Percentiles rank a stretch among this genome's conserved stretches.
Evolutionary conservation across 2,329 filamentous ascomycete species (phyloP).

Genomic region (Stachybotrys echinatus): DNA sequence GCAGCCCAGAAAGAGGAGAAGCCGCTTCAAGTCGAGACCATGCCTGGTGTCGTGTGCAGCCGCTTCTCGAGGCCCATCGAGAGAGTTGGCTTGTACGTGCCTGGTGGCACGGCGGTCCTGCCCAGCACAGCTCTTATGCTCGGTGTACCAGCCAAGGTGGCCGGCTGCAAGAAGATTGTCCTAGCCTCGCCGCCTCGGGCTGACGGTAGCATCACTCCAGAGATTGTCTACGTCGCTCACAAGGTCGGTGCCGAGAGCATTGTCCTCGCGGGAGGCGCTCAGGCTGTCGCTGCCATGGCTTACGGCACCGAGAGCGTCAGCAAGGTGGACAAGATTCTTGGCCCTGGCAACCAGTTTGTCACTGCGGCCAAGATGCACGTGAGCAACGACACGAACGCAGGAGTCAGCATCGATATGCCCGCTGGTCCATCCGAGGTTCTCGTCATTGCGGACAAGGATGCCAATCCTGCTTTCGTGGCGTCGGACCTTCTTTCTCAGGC

Average conservation of each 20-base stretch:
- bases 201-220: conserved; percentile 87
- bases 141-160: conserved; percentile 94
- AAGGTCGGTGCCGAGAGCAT: conserved; percentile 96
- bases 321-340: conserved; percentile 98
- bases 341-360: conserved; percentile 96
- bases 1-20: conserved; percentile 82
- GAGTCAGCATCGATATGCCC: conserved; percentile 97
- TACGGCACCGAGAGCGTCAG: conserved; percentile 92
- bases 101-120: conserved; percentile 93
- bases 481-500: conserved; percentile 93
- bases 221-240: conserved; percentile 96
- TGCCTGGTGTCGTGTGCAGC: conserved; percentile 94
- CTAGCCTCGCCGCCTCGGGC: conserved; percentile 84
- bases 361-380: conserved; percentile 98
- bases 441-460: conserved; percentile 83
- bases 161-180: conserved; percentile 92
- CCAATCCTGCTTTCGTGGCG: conserved; percentile 92
- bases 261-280: conserved; percentile 89
- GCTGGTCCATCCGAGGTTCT: conserved; percentile 94
- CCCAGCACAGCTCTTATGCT: conserved; percentile 97
- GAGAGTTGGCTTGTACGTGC: conserved; percentile 92
- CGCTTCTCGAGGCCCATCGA: conserved; percentile 91
- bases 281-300: conserved; percentile 93
- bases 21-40: conserved; percentile 83
- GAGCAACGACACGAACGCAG: conserved; percentile 92